Conservation (phyloP, 2,329 filamentous ascomycete species). For the Scedosporium boydii region DNA sequence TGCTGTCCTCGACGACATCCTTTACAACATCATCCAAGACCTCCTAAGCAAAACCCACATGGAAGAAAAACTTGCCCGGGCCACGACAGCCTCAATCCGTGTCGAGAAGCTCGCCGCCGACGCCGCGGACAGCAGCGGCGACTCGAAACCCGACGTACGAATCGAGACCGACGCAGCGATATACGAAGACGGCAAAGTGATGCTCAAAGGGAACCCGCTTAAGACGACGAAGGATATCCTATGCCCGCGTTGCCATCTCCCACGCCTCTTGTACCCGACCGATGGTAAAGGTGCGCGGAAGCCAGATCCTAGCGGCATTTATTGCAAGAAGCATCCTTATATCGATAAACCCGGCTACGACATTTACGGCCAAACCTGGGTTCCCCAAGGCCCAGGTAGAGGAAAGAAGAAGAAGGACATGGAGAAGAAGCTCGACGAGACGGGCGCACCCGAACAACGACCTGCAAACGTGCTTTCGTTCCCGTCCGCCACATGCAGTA, state of each 20-base stretch:
- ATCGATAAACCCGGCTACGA: conserved; percentile 68
- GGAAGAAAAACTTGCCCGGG: conserved; percentile 67
- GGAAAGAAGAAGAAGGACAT: conserved; percentile 75
- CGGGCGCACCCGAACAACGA: conserved; percentile 38
- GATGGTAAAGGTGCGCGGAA: conserved; percentile 58
- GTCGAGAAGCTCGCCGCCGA: conserved; percentile 53
- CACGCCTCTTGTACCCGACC: conserved; percentile 62
- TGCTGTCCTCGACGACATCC: conserved; percentile 61
- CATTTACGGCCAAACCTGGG: conserved; percentile 76
- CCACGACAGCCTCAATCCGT: conserved; percentile 52
- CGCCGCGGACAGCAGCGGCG: conserved; percentile 42
- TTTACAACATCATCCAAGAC: conserved; percentile 70
- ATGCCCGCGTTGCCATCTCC: conserved; percentile 66
- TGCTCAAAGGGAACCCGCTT: conserved; percentile 63
- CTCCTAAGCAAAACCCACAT: conserved; percentile 66
- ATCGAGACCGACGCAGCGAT: conserved; percentile 59
- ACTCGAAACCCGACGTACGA: conserved; percentile 45
- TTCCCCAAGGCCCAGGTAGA: conserved; percentile 57
- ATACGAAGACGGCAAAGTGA: conserved; percentile 60
- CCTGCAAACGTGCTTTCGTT: conserved; percentile 55
- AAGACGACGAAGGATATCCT: conserved; percentile 61
- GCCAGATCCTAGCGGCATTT: conserved; percentile 57
- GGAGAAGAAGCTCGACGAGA: conserved; percentile 46
- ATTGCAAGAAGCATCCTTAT: conserved; percentile 73
- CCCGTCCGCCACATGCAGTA: conserved; percentile 57